Evolutionary conservation across 2,329 filamentous ascomycete genomes (phyloP).

Genomic region (Sporothrix phasma): DNA sequence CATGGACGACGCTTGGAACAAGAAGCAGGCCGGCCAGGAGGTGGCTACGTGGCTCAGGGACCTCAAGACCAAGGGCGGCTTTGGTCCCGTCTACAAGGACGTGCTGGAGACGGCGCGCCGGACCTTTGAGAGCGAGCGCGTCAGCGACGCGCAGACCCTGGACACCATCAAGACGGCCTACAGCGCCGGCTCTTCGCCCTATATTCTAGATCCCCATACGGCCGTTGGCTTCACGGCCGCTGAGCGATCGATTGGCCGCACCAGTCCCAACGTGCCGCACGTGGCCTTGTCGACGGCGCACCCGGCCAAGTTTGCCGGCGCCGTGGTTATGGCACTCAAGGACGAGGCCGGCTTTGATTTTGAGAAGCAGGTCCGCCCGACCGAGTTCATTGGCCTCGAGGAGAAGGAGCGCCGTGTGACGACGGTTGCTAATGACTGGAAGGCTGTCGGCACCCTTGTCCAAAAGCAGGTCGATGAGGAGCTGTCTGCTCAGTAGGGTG

Average conservation of each 20-base stretch:
- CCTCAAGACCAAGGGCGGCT: conserved; percentile 73
- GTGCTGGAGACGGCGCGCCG: conserved; percentile 61
- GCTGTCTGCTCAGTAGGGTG: conserved; percentile 26
- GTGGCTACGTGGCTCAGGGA: conserved; percentile 69
- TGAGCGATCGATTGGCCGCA: conserved; percentile 52
- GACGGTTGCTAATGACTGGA: conserved; percentile 60
- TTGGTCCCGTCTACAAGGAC: conserved; percentile 62
- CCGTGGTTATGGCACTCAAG: conserved; percentile 70
- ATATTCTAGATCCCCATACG: conserved; percentile 87
- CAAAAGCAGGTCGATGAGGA: conserved; percentile 62
- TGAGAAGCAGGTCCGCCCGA: conserved; percentile 60
- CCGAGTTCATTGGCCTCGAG: conserved; percentile 72
- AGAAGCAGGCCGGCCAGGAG: conserved; percentile 62
- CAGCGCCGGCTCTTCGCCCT: conserved; percentile 31
- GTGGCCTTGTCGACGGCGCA: conserved; percentile 89
- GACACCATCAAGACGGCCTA: conserved; percentile 53
- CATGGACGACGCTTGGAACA: conserved; percentile 56
- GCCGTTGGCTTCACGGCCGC: conserved; percentile 78
- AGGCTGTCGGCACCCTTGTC: conserved; percentile 65
- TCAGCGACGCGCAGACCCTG: conserved; percentile 57
- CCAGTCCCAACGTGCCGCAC: conserved; percentile 48
- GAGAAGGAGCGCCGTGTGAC: conserved; percentile 64
- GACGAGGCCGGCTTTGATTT: conserved; percentile 67
- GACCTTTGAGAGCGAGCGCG: conserved; percentile 72
- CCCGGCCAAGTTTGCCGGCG: conserved; percentile 85